These are phyloP conservation scores for Acanthamoeba castellanii DNA, from an alignment of 208 protist species.

Conservation along the genomic window DNA sequence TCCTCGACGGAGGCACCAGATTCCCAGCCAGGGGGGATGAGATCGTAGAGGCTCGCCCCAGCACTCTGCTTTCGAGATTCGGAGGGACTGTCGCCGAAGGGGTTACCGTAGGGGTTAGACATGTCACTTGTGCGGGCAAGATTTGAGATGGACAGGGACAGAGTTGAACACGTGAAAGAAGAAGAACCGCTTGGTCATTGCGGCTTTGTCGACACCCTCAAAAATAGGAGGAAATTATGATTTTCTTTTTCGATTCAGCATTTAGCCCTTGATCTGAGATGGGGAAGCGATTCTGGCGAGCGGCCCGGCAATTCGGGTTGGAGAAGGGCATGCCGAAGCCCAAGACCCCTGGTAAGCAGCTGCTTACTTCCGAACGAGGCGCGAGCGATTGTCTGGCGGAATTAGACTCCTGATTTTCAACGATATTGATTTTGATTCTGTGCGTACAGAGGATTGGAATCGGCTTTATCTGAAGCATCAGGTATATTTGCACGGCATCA, in stretches of 20 bases:
- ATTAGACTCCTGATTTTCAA: not conserved
- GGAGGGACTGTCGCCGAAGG: not conserved
- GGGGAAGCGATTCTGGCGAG: conserved; percentile 10
- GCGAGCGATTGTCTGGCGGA: too few species aligned
- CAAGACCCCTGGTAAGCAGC: not conserved
- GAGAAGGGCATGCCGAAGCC: conserved; percentile 43
- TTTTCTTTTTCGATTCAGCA: not conserved
- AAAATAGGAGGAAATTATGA: not conserved
- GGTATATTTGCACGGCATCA: conserved; percentile 39
- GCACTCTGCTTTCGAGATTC: not conserved
- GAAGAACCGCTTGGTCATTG: not conserved
- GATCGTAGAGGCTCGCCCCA: not conserved
- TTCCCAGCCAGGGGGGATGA: conserved; percentile 67
- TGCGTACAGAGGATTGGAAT: conserved; percentile 20
- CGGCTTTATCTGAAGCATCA: conserved; percentile 40
- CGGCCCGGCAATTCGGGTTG: conserved; percentile 6
- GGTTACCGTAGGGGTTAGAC: conserved; percentile 41
- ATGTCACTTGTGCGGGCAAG: not conserved
- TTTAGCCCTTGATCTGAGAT: not conserved
- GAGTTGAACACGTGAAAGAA: not conserved
- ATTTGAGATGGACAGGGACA: not conserved
- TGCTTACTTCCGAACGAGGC: too few species aligned
- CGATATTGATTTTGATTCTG: not conserved
- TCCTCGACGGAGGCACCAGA: conserved; percentile 57
- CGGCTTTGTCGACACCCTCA: not conserved